Evolutionary conservation across 495 filamentous ascomycete species (phyloP).

Genomic region (Aspergillus saccharolyticus): DNA sequence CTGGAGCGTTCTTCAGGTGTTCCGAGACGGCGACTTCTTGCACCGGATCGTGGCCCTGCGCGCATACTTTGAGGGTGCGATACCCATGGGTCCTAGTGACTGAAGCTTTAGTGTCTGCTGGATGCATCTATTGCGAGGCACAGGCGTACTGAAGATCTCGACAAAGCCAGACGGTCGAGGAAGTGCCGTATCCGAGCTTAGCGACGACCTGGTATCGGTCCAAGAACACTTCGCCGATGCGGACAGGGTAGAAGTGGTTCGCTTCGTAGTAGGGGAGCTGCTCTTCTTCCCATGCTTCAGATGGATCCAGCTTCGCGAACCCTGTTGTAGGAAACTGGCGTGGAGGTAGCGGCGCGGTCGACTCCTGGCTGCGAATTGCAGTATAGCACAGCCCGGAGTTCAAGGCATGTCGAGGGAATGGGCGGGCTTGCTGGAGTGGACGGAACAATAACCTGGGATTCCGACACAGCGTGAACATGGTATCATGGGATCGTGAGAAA

Average conservation of each 20-base stretch:
- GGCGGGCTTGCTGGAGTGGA: background rate
- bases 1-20: background rate
- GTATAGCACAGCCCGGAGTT: background rate
- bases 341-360: background rate
- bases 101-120: too few relatives aligned
- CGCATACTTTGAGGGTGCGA: background rate
- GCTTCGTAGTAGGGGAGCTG: constrained; percentile 26
- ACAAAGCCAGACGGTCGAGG: constrained; percentile 45
- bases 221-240: constrained; percentile 34
- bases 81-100: background rate
- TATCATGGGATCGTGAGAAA: background rate
- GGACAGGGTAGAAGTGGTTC: constrained; percentile 38
- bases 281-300: constrained; percentile 13
- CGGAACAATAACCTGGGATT: background rate
- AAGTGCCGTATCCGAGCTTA: constrained; percentile 44
- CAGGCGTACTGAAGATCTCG: constrained; percentile 22
- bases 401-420: background rate
- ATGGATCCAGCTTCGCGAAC: background rate
- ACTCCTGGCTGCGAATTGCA: background rate
- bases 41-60: background rate
- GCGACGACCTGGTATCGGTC: constrained; percentile 34
- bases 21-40: background rate
- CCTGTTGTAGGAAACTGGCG: background rate
- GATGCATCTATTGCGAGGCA: too few relatives aligned
- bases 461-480: background rate